Evolutionary conservation across 2,329 filamentous ascomycete genomes (phyloP).

Genomic region (Mariannaea elegans): DNA sequence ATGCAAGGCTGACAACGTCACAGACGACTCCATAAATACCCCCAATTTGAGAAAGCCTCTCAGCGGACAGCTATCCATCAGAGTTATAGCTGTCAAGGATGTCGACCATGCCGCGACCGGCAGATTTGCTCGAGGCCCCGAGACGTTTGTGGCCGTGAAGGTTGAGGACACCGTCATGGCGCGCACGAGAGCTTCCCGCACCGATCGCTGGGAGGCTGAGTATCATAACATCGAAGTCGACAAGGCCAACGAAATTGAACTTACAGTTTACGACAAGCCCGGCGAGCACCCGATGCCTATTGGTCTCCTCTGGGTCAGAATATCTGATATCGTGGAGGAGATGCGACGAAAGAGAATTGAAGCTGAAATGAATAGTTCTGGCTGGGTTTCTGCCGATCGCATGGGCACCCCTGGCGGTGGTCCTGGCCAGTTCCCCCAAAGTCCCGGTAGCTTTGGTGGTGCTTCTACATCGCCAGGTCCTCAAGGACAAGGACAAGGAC

Average conservation of each 20-base stretch:
- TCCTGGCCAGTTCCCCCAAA: slow-evolving; percentile 66
- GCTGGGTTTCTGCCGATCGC: slow-evolving; percentile 97
- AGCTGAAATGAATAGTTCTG: slow-evolving; percentile 90
- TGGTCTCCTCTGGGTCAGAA: slow-evolving; percentile 93
- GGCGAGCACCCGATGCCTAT: slow-evolving; percentile 91
- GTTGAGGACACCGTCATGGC: slow-evolving; percentile 94
- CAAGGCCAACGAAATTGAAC: slow-evolving; percentile 97
- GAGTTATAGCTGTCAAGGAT: slow-evolving; percentile 88
- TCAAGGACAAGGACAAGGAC: slow-evolving; percentile 37
- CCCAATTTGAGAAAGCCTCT: slow-evolving; percentile 96
- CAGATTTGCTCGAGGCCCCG: slow-evolving; percentile 87
- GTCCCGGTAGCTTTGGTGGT: slow-evolving; percentile 53
- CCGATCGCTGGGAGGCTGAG: slow-evolving; percentile 91
- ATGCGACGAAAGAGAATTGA: slow-evolving; percentile 98
- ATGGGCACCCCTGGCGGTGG: slow-evolving; percentile 72
- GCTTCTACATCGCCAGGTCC: slow-evolving; percentile 54
- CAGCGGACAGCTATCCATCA: slow-evolving; percentile 86
- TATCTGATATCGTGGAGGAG: slow-evolving; percentile 97
- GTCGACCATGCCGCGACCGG: slow-evolving; percentile 91
- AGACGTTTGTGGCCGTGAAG: slow-evolving; percentile 96
- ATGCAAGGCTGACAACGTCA: slow-evolving; percentile 28
- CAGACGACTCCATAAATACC: slow-evolving; percentile 95
- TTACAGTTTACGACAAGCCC: slow-evolving; percentile 97
- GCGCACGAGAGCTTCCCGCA: slow-evolving; percentile 84
- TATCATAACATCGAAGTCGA: slow-evolving; percentile 92